phyloP scores from a whole-genome alignment of 2,329 filamentous ascomycete genomes.

The Fusarium siculi region DNA sequence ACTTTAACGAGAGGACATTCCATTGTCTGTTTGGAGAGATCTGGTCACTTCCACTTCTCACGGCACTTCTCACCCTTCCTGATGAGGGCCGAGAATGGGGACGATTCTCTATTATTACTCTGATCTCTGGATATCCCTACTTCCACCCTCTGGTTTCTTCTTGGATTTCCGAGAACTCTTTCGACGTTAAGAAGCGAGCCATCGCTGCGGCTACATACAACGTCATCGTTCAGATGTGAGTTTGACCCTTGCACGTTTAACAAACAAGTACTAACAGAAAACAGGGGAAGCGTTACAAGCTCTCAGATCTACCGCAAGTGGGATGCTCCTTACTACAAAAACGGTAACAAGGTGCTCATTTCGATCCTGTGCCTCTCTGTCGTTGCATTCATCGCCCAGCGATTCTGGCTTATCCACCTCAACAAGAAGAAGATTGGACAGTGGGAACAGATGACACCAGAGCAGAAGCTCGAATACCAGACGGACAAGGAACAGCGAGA shows the following conservation, averaged over 20 bases:
- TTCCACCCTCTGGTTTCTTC: slow-evolving; percentile 65
- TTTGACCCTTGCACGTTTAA: accelerated
- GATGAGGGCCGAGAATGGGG: slow-evolving; percentile 61
- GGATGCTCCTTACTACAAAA: slow-evolving; percentile 67
- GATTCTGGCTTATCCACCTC: slow-evolving; percentile 55
- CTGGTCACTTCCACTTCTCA: slow-evolving; percentile 63
- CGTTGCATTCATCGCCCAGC: slow-evolving; percentile 60
- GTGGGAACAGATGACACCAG: slow-evolving; percentile 58
- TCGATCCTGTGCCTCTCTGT: slow-evolving; percentile 61
- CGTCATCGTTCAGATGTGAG: slow-evolving; percentile 57
- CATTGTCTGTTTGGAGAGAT: slow-evolving; percentile 63
- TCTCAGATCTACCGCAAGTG: slow-evolving; percentile 61
- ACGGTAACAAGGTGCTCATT: slow-evolving; percentile 67
- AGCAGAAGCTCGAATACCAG: slow-evolving; percentile 59
- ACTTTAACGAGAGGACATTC: slow-evolving; percentile 64
- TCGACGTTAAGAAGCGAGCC: slow-evolving; percentile 61
- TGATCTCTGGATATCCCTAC: slow-evolving; percentile 67
- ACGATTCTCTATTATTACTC: slow-evolving; percentile 60
- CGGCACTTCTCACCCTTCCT: slow-evolving; percentile 62
- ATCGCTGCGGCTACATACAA: slow-evolving; percentile 61
- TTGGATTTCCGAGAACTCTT: slow-evolving; percentile 62
- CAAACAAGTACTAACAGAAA: neutral
- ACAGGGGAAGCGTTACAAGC: slow-evolving; percentile 52
- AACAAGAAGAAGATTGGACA: slow-evolving; percentile 60
- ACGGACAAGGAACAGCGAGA: slow-evolving; percentile 56